Percentiles rank a stretch among this genome's conserved stretches.
These are phyloP conservation scores for Aspergillus cavernicola DNA, from an alignment of 495 filamentous ascomycete species.

Conservation along the genomic window DNA sequence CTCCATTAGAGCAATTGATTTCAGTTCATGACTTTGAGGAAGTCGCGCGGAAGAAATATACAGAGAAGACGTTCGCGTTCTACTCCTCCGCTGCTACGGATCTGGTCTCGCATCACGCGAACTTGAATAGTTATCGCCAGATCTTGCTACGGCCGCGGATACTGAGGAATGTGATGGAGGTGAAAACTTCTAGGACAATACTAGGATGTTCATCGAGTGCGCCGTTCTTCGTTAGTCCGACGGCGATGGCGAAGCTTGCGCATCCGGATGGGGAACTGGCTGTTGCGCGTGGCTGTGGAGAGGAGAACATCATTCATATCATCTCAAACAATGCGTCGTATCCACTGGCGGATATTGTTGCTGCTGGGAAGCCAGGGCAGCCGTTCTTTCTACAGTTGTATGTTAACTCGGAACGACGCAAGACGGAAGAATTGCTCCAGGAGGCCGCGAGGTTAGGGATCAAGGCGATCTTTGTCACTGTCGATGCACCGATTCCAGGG, in stretches of 20 bases:
- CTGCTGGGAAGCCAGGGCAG: conserved; percentile 26
- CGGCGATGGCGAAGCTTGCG: conserved; percentile 60
- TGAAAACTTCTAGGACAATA: conserved; percentile 31
- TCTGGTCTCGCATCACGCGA: conserved; percentile 51
- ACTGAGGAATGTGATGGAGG: conserved; percentile 55
- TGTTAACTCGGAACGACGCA: conserved; percentile 59
- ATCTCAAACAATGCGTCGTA: conserved; percentile 53
- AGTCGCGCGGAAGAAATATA: conserved; percentile 50
- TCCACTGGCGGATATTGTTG: conserved; percentile 52
- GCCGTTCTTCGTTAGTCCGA: conserved; percentile 60
- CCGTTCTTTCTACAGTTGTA: conserved; percentile 70
- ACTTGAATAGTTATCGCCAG: conserved; percentile 43
- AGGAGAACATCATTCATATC: conserved; percentile 1
- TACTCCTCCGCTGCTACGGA: conserved; percentile 71
- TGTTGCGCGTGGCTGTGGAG: conserved; percentile 35
- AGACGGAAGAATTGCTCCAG: conserved; percentile 49
- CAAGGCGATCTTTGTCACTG: conserved; percentile 65
- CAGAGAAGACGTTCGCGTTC: conserved; percentile 66
- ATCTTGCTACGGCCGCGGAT: conserved; percentile 66
- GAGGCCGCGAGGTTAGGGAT: conserved; percentile 41
- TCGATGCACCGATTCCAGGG: conserved; percentile 80
- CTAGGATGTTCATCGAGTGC: conserved; percentile 54
- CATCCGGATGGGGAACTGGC: conserved; percentile 62
- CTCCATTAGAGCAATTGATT: conserved; percentile 57
- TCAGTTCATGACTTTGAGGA: conserved; percentile 62